Percentiles rank a stretch among this genome's conserved stretches.
Evolutionary conservation across 176 grass and related monocot species (phyloP).

Genomic region (Eragrostis nindensis): DNA sequence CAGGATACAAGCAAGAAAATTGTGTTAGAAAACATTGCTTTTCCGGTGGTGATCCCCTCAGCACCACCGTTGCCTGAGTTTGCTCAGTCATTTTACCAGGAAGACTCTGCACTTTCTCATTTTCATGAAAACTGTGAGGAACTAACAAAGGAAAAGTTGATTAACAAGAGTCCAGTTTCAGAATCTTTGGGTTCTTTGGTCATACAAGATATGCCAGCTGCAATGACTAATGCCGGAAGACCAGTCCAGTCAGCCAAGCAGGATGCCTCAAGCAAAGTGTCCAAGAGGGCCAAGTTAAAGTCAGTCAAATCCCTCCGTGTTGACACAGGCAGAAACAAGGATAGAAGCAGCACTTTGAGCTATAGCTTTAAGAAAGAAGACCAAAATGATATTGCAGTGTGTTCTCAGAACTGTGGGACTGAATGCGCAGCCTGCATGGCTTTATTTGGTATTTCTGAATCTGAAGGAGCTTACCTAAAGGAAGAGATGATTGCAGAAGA

Average conservation of each 20-base stretch:
- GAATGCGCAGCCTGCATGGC: constrained; percentile 49
- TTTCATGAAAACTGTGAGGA: constrained; percentile 40
- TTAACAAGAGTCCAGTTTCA: constrained; percentile 40
- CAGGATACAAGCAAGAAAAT: constrained; percentile 42
- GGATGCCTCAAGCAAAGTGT: constrained; percentile 46
- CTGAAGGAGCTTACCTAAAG: constrained; percentile 49
- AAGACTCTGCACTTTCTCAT: constrained; percentile 34
- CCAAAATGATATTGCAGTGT: constrained; percentile 42
- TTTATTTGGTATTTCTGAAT: constrained; percentile 56
- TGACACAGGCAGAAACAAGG: constrained; percentile 64
- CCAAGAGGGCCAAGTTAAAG: constrained; percentile 70
- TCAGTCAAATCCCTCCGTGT: constrained; percentile 70
- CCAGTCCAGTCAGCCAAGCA: constrained; percentile 36
- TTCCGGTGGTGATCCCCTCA: constrained; percentile 42
- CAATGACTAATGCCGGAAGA: constrained; percentile 15
- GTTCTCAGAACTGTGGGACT: constrained; percentile 42
- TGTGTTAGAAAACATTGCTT: constrained; percentile 26
- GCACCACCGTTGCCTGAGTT: constrained; percentile 55
- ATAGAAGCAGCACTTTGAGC: constrained; percentile 42
- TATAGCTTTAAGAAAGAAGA: constrained; percentile 33
- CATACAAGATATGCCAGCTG: constrained; percentile 27
- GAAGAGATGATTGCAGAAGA: constrained; percentile 53
- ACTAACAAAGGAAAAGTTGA: constrained; percentile 26
- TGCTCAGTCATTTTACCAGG: neutral
- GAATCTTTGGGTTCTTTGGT: constrained; percentile 49